Conservation (phyloP, 225 moss, liverwort and hornwort genomes). For the Straminergon stramineum region DNA sequence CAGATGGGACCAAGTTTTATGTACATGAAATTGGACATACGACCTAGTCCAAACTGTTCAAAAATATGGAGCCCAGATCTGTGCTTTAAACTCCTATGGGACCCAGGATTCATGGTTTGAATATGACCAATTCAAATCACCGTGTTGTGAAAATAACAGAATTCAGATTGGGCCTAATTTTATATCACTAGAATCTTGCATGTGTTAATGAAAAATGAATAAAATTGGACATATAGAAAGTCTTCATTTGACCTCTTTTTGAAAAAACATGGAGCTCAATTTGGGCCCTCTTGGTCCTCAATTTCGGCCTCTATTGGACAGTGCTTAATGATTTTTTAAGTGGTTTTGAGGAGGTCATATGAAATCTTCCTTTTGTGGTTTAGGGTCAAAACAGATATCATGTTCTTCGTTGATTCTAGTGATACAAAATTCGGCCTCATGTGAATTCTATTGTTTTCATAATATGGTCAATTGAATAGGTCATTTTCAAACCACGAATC, state of each 20-base stretch:
- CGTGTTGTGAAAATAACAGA: background rate
- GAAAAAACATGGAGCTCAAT: background rate
- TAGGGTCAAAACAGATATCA: background rate
- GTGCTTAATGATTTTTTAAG: background rate
- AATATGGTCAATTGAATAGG: background rate
- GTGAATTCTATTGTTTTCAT: background rate
- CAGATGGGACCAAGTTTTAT: background rate
- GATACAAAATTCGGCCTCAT: background rate
- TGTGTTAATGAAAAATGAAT: background rate
- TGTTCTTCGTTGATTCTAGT: background rate
- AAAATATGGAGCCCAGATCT: too few species aligned
- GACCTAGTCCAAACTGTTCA: background rate
- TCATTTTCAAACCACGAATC: background rate
- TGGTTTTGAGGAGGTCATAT: background rate
- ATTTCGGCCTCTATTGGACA: background rate
- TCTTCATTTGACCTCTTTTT: background rate
- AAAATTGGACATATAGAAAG: background rate
- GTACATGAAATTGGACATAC: background rate
- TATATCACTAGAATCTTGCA: background rate
- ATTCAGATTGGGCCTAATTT: background rate
- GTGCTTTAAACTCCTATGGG: background rate
- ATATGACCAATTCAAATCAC: too few species aligned
- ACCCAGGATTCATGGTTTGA: background rate
- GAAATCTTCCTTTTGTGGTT: background rate
- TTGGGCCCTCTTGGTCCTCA: background rate